Conservation (phyloP, 2,329 filamentous ascomycete genomes). For the Furcasterigmium sp. region DNA sequence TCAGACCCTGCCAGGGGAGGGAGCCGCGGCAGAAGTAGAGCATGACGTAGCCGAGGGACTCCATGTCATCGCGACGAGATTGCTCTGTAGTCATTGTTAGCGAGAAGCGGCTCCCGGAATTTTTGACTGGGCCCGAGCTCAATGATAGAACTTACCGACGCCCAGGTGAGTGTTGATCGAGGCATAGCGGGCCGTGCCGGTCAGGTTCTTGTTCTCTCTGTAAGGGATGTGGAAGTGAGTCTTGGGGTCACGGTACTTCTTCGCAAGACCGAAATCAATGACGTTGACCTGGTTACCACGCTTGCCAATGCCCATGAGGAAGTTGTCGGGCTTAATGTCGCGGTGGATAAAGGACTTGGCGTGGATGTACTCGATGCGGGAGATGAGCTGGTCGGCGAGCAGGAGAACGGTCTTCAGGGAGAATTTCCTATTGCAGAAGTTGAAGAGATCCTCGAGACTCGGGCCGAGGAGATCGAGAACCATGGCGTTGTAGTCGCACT, state of each 20-base stretch:
- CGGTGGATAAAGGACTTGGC: conserved; percentile 99
- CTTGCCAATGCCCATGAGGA: conserved; percentile 98
- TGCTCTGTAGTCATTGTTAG: conserved; percentile 61
- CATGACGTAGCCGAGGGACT: conserved; percentile 98
- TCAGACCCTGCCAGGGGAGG: conserved; percentile 96
- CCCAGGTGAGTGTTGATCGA: conserved; percentile 98
- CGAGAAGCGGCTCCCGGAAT: too few species aligned
- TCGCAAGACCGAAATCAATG: conserved; percentile 97
- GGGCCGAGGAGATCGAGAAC: conserved; percentile 95
- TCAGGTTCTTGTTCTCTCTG: conserved; percentile 99
- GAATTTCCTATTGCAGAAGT: conserved; percentile 99
- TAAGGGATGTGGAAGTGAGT: conserved; percentile 99
- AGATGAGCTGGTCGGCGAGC: conserved; percentile 96
- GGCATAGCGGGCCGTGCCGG: conserved; percentile 95
- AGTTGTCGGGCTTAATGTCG: conserved; percentile 99
- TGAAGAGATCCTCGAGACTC: conserved; percentile 96
- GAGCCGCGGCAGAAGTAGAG: conserved; percentile 99
- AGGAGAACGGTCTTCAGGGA: conserved; percentile 97
- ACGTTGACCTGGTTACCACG: conserved; percentile 99
- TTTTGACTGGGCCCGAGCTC: too few species aligned
- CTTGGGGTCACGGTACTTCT: conserved; percentile 99
- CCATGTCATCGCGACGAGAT: conserved; percentile 98
- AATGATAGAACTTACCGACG: conserved; percentile 57
- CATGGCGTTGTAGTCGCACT: conserved; percentile 99
- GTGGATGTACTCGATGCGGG: conserved; percentile 98